A percentile compares a stretch with the other conserved stretches of the same genome.
Evolutionary conservation across 768 basidiomycete genomes (phyloP).

Genomic region (Dentipellis sp.): DNA sequence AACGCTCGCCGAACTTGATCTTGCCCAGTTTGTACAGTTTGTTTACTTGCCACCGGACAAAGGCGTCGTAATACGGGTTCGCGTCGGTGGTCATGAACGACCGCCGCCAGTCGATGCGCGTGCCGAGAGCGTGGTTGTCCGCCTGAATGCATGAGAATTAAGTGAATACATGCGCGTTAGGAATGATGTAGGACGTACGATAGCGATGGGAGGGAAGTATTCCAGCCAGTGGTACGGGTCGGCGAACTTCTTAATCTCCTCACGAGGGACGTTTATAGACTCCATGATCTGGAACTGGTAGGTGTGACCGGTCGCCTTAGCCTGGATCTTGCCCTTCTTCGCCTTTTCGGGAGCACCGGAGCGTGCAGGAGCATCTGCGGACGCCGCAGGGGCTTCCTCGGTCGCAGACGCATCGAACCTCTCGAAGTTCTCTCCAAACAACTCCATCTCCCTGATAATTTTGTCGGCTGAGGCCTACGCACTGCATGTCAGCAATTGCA

Average conservation of each 20-base stretch:
- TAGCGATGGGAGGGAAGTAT: slow-evolving; percentile 95
- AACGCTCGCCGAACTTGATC: slow-evolving; percentile 97
- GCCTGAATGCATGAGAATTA: slow-evolving; percentile 26
- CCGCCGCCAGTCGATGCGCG: slow-evolving; percentile 95
- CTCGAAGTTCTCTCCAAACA: slow-evolving; percentile 90
- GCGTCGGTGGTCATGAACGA: slow-evolving; percentile 89
- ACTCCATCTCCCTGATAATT: slow-evolving; percentile 91
- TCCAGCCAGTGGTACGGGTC: slow-evolving; percentile 91
- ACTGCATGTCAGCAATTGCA: neutral
- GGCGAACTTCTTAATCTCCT: slow-evolving; percentile 92
- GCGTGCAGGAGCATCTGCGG: slow-evolving; percentile 31
- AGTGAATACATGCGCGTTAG: neutral
- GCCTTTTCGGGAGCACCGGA: slow-evolving; percentile 56
- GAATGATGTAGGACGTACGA: slow-evolving; percentile 29
- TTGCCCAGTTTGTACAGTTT: slow-evolving; percentile 79
- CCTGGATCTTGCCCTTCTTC: slow-evolving; percentile 91
- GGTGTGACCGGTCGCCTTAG: slow-evolving; percentile 86
- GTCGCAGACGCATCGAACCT: slow-evolving; percentile 41
- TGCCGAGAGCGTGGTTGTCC: slow-evolving; percentile 85
- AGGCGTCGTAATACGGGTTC: slow-evolving; percentile 96
- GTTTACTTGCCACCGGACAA: slow-evolving; percentile 98
- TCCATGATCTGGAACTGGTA: slow-evolving; percentile 99
- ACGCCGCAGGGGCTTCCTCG: slow-evolving; percentile 30
- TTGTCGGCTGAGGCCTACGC: slow-evolving; percentile 91
- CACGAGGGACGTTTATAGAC: slow-evolving; percentile 79